These are phyloP conservation scores for Saitozyma podzolica DNA, from an alignment of 768 basidiomycete species.

Conservation along the genomic window DNA sequence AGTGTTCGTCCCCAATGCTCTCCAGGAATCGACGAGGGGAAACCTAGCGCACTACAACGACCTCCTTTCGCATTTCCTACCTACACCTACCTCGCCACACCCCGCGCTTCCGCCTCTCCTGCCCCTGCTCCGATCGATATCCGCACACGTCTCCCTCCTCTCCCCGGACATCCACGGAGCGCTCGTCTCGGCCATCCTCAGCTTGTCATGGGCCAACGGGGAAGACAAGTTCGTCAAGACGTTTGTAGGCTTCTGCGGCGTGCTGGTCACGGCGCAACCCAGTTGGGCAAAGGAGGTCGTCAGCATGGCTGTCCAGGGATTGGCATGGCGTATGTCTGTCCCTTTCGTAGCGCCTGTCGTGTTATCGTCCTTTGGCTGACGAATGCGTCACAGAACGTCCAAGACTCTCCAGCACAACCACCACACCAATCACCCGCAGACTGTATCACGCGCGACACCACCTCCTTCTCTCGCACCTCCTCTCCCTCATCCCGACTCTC, in stretches of 20 bases:
- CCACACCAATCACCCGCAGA: slow-evolving; percentile 68
- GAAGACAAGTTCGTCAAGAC: slow-evolving; percentile 80
- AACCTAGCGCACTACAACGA: slow-evolving; percentile 76
- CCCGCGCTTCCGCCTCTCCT: slow-evolving; percentile 54
- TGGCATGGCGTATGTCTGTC: slow-evolving; percentile 71
- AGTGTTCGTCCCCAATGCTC: slow-evolving; percentile 52
- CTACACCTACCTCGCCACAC: slow-evolving; percentile 52
- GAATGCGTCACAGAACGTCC: slow-evolving; percentile 1
- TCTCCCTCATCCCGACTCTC: slow-evolving; percentile 86
- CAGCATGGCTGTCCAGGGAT: slow-evolving; percentile 74
- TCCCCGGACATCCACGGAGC: slow-evolving; percentile 70
- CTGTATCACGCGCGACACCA: slow-evolving; percentile 84
- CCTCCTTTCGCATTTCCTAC: slow-evolving; percentile 76
- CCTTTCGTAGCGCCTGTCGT: not conserved
- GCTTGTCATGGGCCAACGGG: slow-evolving; percentile 83
- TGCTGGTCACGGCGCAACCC: slow-evolving; percentile 85
- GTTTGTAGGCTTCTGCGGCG: slow-evolving; percentile 84
- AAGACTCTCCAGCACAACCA: slow-evolving; percentile 10
- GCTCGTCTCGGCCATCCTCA: slow-evolving; percentile 81
- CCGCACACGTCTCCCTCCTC: slow-evolving; percentile 86
- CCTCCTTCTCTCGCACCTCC: slow-evolving; percentile 77
- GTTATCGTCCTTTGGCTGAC: slow-evolving; percentile 28
- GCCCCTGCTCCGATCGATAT: slow-evolving; percentile 71
- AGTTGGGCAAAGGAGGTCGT: slow-evolving; percentile 87
- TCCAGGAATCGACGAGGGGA: slow-evolving; percentile 60